Evolutionary conservation across 2,329 filamentous ascomycete genomes (phyloP).

Genomic region (Fusarium austroafricanum): DNA sequence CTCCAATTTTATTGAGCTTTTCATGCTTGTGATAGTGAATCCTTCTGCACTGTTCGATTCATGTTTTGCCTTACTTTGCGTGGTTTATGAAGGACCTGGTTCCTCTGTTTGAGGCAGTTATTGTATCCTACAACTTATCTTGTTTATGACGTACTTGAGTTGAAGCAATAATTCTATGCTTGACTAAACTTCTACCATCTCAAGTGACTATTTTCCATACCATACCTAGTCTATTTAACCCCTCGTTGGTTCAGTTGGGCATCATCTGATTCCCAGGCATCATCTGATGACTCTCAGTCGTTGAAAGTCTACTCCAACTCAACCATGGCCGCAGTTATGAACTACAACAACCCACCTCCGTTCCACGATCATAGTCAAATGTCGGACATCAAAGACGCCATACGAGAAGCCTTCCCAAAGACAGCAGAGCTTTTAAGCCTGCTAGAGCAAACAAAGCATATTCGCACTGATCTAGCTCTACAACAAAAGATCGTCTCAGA

Average conservation of each 20-base stretch:
- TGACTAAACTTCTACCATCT: neutral
- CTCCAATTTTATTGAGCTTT: slow-evolving; percentile 28
- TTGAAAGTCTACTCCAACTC: neutral
- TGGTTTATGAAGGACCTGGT: slow-evolving; percentile 2
- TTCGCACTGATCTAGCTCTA: slow-evolving; percentile 57
- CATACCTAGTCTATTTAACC: neutral
- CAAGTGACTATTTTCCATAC: neutral
- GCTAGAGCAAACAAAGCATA: slow-evolving; percentile 63
- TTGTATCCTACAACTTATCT: neutral
- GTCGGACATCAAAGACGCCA: slow-evolving; percentile 50
- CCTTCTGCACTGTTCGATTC: slow-evolving; percentile 24
- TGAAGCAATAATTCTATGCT: neutral
- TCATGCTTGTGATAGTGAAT: slow-evolving; percentile 17
- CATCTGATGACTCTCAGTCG: slow-evolving; percentile 21
- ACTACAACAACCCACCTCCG: slow-evolving; percentile 6
- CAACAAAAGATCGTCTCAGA: slow-evolving; percentile 59
- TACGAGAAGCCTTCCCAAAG: slow-evolving; percentile 54
- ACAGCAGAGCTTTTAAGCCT: slow-evolving; percentile 59
- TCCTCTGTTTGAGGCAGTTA: neutral
- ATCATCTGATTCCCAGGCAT: slow-evolving; percentile 25
- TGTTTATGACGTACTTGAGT: neutral
- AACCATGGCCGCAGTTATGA: slow-evolving; percentile 17
- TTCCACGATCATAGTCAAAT: slow-evolving; percentile 31
- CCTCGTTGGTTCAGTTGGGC: neutral
- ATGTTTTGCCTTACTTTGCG: slow-evolving; percentile 9